phyloP scores from a whole-genome alignment of 2,329 filamentous ascomycete genomes.

The Esteya vermicola region DNA sequence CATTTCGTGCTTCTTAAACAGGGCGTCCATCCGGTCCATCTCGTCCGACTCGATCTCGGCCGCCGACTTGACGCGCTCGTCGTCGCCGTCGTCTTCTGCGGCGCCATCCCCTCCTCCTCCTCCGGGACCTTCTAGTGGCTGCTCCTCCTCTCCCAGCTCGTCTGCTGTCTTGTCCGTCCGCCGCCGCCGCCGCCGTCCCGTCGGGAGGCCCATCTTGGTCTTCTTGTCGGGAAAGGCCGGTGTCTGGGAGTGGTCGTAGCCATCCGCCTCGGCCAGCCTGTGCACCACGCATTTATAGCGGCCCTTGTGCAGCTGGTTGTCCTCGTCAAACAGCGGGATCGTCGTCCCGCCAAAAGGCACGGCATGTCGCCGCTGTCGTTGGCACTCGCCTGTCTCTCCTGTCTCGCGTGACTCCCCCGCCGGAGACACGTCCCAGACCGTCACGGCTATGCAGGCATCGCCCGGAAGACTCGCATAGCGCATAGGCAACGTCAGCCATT shows the following conservation, averaged over 20 bases:
- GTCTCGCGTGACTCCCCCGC: too few species aligned
- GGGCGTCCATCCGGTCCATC: constrained; percentile 71
- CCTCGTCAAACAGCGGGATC: constrained; percentile 77
- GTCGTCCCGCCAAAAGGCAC: constrained; percentile 93
- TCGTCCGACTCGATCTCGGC: constrained; percentile 64
- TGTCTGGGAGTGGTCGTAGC: constrained; percentile 65
- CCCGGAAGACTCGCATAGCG: constrained; percentile 69
- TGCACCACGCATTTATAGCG: constrained; percentile 83
- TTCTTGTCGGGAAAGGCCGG: constrained; percentile 50
- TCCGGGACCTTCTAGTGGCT: constrained; percentile 29
- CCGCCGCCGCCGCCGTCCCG: constrained; percentile 19
- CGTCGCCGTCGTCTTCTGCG: constrained; percentile 21
- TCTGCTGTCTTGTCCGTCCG: constrained; percentile 22
- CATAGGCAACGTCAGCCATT: constrained; percentile 85
- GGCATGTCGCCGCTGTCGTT: constrained; percentile 58
- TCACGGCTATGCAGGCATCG: constrained; percentile 77
- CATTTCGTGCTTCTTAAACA: constrained; percentile 98
- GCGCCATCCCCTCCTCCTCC: constrained; percentile 36
- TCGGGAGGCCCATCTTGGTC: too few species aligned
- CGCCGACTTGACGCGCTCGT: constrained; percentile 22
- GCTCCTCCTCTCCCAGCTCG: background rate
- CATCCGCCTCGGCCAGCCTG: constrained; percentile 71
- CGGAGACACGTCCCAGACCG: constrained; percentile 86
- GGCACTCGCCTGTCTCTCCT: too few species aligned
- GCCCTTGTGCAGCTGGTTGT: constrained; percentile 83